Evolutionary conservation across 805 yeast genomes (phyloP), one percentile per base, ranked within the genome.

Genomic region (Zygosaccharomyces lentus): DNA sequence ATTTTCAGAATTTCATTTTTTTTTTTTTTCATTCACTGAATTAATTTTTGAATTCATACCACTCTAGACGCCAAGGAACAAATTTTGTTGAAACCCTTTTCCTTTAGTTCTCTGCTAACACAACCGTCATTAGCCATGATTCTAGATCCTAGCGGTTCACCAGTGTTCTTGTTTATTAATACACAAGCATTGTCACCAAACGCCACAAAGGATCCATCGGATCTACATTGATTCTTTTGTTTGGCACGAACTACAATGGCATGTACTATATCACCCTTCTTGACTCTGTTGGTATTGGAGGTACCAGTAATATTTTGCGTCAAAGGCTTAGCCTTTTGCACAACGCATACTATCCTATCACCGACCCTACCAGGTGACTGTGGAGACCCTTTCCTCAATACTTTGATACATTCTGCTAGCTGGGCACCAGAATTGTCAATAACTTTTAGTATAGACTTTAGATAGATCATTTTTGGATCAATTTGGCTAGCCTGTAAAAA

Each of bases 131-230:
- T 66, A 24, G 57, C 50, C 59, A 60, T 60, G 13, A 93, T 87
- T 77, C 98, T 85, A 21, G 96, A 85, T 13, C 98, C 99, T 42
- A 93, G 75, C 8, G 97, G 96, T 62, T 93, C 99, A 24, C 87
- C 84, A 46, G 73, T 76, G 60, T 82, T 85, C 69, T 91, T 91
- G 71, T 93, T 90, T 51, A 91, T 79, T 60, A 93, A 75, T 27
- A 93, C 98, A 71, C 98, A 90, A 1, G 99, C 99, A 66, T 91
- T 93, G 68, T 93, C 99, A 64, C 90, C 96, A 64, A 93, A 93
- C 56, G 85, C 74, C 24, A 93, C 76, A 17, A 80, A 80, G 2
- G 95, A 76, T 2, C 99, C 99, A 64, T 93, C 98, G 2, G 82
- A 76, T 63, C 99, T 80, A 58, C 76, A 75, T 51, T 78, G 78